Evolutionary conservation across 345 rosid genomes (phyloP), one percentile per base, ranked within the genome.

Genomic region (Syzygium jambos): DNA sequence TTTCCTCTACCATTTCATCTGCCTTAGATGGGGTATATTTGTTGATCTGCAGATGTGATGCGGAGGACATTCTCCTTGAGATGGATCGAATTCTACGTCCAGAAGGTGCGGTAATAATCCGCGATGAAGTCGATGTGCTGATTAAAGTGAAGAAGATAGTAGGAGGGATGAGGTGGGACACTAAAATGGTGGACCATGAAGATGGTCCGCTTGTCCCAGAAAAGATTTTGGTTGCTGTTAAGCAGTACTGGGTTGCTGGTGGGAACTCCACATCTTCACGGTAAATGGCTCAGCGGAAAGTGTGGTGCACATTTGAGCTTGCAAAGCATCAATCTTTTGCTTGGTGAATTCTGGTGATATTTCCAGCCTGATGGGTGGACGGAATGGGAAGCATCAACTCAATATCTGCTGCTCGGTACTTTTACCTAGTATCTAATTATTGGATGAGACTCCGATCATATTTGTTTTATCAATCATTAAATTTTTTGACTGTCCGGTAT

Each of bases 61-160:
- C 88, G 23, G 99, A 95, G 89, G 99, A 95, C 89, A 96, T 98
- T 93, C 96, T 98, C 49, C 89, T 98, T 85, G 99, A 98, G 96
- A 96, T 98, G 99, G 99, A 98, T 88, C 87, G 99, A 57, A 95
- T 98, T 89, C 89, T 98, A 87, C 95, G 99, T 38, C 99, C 99
- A 54, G 99, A 96, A 94, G 99, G 99, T 63, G 98, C 99, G 1
- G 95, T 96, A 84, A 95, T 98, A 88, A 85, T 96, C 93, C 92
- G 99, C 0, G 99, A 96, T 85, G 98, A 96, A 87, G 99, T 98
- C 2, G 98, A 98, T 54, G 93, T 92, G 85, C 91, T 98, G 89
- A 92, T 95, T 38, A 95, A 94, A 89, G 98, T 96, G 87, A 94
- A 93, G 94, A 95, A 93, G 92, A 91, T 95, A 63, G 93, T 92